Base-by-base conservation (phyloP, 345 rosid species). In the Citrus glauca region DNA sequence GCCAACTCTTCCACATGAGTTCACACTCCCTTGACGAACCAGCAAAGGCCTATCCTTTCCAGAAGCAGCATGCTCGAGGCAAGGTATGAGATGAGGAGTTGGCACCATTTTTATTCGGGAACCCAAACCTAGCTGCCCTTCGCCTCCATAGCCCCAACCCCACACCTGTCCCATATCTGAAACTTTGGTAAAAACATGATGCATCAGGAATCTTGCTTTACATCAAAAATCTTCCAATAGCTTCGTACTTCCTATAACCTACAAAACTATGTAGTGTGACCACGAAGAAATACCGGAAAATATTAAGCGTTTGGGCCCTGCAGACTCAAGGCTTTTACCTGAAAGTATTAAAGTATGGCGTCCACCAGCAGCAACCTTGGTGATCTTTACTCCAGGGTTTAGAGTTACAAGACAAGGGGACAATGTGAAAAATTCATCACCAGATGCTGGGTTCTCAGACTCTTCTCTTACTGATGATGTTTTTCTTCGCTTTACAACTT, bases 101-200 rank as follows among this genome's bases (percentile, higher is more conserved):
- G 97, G 86, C 77, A 94, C 93, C 90, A 87, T 88, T 87, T 86
- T 90, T 76, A 92, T 86, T 79, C 91, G 85, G 42, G 97, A 86
- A 59, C 96, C 98, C 90, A 92, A 77, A 82, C 97, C 98, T 62
- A 94, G 88, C 81, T 92, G 97, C 72, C 98, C 97, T 86, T 94
- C 97, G 24, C 97, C 98, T 84, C 97, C 97, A 83, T 92, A 92
- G 86, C 97, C 98, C 98, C 98, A 92, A 84, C 97, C 97, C 98
- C 96, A 94, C 38, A 94, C 95, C 92, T 94, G 97, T 82, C 97
- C 98, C 81, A 88, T 73, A 92, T 92, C 95, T 94, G 96, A 87
- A 94, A 90, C 93, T 85, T 85, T 75, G 84, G 89, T 81, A 90
- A 88, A 86, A 87, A 85, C 76, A 92, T 81, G 90, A 88, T 81